Conservation (phyloP, 2,329 filamentous ascomycete species). For the Rutstroemia sp. region DNA sequence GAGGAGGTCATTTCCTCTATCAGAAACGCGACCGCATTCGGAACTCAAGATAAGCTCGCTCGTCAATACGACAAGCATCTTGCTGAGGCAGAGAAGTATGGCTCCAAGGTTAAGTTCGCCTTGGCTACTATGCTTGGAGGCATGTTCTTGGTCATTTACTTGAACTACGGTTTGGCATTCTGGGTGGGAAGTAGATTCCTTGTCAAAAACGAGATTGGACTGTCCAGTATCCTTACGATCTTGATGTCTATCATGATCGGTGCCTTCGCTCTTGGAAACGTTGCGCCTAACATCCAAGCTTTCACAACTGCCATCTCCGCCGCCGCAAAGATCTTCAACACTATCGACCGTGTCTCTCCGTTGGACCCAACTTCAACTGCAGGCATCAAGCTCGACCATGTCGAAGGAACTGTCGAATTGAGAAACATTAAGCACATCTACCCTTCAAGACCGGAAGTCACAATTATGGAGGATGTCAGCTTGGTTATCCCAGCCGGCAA, state of each 20-base stretch:
- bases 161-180: constrained; percentile 83
- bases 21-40: constrained; percentile 86
- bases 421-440: constrained; percentile 87
- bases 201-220: constrained; percentile 53
- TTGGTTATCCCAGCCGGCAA: constrained; percentile 81
- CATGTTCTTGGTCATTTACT: constrained; percentile 77
- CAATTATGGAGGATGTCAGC: constrained; percentile 77
- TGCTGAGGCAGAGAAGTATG: constrained; percentile 63
- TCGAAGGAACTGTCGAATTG: constrained; percentile 74
- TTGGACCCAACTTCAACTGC: constrained; percentile 66
- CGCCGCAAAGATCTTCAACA: constrained; percentile 85
- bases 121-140: constrained; percentile 72
- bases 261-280: constrained; percentile 82
- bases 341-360: constrained; percentile 82
- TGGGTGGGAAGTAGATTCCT: constrained; percentile 80
- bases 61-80: constrained; percentile 76
- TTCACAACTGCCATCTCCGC: constrained; percentile 80
- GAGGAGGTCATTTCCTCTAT: constrained; percentile 94
- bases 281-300: constrained; percentile 77
- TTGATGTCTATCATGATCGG: constrained; percentile 89
- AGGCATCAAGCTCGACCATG: constrained; percentile 64
- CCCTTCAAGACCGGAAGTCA: constrained; percentile 83
- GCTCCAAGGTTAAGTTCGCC: constrained; percentile 65
- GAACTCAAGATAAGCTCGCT: constrained; percentile 87
- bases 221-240: constrained; percentile 73